Conservation (phyloP, 768 basidiomycete species). For the Sporobolomyces pararoseus region DNA sequence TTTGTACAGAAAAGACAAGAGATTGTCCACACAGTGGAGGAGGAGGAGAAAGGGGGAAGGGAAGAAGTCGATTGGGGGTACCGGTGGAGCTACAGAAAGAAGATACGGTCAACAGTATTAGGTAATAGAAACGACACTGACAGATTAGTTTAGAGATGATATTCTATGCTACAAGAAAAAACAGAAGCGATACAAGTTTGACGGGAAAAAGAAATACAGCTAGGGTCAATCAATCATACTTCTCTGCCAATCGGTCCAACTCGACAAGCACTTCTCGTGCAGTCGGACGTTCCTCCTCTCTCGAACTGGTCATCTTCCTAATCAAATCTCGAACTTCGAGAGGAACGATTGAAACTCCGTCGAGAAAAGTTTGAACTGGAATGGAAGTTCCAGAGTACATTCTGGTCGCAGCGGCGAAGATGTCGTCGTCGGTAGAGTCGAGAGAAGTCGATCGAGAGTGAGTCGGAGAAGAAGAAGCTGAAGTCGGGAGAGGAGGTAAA, state of each 20-base stretch:
- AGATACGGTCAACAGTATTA: too few species aligned
- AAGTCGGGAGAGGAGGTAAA: neutral
- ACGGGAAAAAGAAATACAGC: neutral
- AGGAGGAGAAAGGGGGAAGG: neutral
- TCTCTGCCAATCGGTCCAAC: conserved; percentile 13
- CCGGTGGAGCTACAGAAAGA: too few species aligned
- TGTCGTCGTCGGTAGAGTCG: neutral
- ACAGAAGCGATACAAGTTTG: neutral
- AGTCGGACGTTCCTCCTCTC: conserved; percentile 14
- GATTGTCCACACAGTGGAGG: too few species aligned
- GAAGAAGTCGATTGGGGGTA: neutral
- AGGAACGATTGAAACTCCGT: conserved; percentile 23
- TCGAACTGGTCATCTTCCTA: conserved; percentile 24
- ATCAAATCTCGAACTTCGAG: conserved; percentile 23
- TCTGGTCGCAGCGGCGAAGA: neutral
- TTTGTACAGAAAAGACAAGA: too few species aligned
- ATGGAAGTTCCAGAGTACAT: conserved; percentile 15
- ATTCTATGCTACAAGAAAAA: neutral
- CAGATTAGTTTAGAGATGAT: neutral
- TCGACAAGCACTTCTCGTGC: conserved; percentile 17
- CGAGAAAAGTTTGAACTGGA: conserved; percentile 38
- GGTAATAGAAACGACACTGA: too few species aligned
- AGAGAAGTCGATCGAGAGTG: neutral
- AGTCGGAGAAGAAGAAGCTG: neutral
- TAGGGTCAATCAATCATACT: neutral